Percentiles rank a stretch among this genome's conserved stretches.
Evolutionary conservation across 768 basidiomycete genomes (phyloP).

Genomic region (Lentinula lateritia): DNA sequence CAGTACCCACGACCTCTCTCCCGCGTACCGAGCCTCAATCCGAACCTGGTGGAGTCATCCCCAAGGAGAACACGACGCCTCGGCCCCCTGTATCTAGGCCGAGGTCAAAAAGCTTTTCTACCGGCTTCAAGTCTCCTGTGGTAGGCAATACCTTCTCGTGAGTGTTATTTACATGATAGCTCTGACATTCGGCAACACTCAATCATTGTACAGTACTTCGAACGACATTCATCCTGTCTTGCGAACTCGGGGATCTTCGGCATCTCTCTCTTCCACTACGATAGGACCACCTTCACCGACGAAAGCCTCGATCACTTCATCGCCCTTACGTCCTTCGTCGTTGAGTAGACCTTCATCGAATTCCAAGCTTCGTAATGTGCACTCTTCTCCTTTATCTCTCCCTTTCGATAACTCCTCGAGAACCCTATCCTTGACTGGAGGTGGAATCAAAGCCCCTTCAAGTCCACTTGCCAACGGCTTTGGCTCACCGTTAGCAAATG

Average conservation of each 20-base stretch:
- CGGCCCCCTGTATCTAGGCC: conserved; percentile 49
- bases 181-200: neutral
- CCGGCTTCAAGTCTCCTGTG: conserved; percentile 42
- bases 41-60: conserved; percentile 26
- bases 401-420: neutral
- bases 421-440: neutral
- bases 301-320: neutral
- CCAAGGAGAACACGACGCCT: conserved; percentile 62
- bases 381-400: neutral
- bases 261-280: neutral
- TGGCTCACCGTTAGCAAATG: neutral
- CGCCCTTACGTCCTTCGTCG: conserved; percentile 5
- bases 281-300: conserved; percentile 1
- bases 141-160: conserved; percentile 3
- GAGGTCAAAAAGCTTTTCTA: conserved; percentile 70
- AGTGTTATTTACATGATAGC: neutral
- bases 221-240: conserved; percentile 14
- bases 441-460: conserved; percentile 1
- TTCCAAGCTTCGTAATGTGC: neutral
- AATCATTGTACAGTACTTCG: neutral
- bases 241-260: conserved; percentile 21
- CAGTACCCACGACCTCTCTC: neutral
- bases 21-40: neutral
- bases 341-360: conserved; percentile 6
- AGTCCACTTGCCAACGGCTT: neutral